phyloP scores from a whole-genome alignment of 306 rosid species.

The Coriaria nepalensis region DNA sequence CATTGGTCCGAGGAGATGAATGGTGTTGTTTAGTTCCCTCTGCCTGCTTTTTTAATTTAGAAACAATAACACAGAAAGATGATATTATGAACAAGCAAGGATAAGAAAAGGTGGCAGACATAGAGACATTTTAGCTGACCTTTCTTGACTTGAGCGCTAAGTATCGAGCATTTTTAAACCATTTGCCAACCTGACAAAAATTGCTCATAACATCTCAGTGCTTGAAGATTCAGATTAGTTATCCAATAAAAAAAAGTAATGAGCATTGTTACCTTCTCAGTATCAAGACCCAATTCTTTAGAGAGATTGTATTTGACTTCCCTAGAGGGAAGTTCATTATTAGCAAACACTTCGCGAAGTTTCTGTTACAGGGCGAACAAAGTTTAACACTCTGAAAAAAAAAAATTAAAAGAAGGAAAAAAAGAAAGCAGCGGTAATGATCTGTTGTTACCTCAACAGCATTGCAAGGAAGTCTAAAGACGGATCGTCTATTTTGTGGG shows the following conservation, averaged over 20 bases:
- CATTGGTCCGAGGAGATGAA: no score
- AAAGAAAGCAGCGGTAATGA: constrained; percentile 5
- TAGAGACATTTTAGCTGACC: no score
- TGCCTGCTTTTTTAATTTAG: no score
- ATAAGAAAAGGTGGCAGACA: no score
- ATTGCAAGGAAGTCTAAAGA: constrained; percentile 58
- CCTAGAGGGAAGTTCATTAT: constrained; percentile 73
- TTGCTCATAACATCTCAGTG: no score
- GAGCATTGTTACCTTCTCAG: constrained; percentile 42
- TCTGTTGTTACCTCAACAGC: constrained; percentile 61
- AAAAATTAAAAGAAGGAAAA: no score
- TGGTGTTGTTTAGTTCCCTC: no score
- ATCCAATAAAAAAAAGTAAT: not conserved
- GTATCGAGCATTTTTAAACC: constrained; percentile 95
- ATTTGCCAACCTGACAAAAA: constrained; percentile 89
- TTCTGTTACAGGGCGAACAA: constrained; percentile 39
- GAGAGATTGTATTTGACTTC: constrained; percentile 58
- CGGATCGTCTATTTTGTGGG: constrained; percentile 29
- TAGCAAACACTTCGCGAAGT: constrained; percentile 73
- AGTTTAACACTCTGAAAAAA: not conserved
- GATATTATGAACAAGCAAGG: not conserved
- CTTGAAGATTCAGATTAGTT: no score
- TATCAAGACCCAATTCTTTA: constrained; percentile 67
- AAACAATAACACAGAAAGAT: not conserved
- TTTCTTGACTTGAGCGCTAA: constrained; percentile 59